Conservation (phyloP, 352 stramenopile genomes). For the Chrysophaeum taylorii region DNA sequence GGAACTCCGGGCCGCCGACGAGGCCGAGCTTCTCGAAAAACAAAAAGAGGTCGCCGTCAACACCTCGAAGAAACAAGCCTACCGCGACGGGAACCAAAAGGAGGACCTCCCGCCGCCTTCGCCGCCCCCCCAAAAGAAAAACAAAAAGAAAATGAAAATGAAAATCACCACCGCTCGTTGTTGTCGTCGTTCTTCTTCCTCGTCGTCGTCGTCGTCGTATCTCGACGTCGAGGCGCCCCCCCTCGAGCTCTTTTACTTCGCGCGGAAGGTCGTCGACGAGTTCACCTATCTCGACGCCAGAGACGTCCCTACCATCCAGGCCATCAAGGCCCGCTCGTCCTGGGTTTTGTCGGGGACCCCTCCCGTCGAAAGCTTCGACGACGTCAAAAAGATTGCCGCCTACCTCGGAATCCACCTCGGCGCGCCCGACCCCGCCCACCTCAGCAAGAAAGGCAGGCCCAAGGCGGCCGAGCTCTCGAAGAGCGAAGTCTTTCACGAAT, state of each 20-base stretch:
- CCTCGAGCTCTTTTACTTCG: conserved; percentile 33
- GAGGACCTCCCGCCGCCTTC: background rate
- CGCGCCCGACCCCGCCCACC: conserved; percentile 19
- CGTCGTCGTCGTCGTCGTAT: background rate
- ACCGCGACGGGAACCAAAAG: conserved; percentile 18
- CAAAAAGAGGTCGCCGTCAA: background rate
- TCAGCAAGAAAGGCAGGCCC: conserved; percentile 12
- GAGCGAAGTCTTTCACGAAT: conserved; percentile 28
- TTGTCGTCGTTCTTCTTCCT: no score
- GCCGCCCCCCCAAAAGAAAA: conserved; percentile 17
- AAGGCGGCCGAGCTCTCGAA: conserved; percentile 20
- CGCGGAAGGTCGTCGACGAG: conserved; percentile 35
- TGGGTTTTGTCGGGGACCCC: conserved; percentile 34
- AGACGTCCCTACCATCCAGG: conserved; percentile 26
- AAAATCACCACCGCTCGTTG: conserved; percentile 22
- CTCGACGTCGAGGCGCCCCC: conserved; percentile 27
- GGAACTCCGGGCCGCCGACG: no score
- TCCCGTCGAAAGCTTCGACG: conserved; percentile 30
- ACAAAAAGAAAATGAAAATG: conserved; percentile 23
- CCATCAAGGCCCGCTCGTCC: conserved; percentile 23
- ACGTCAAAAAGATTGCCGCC: conserved; percentile 26
- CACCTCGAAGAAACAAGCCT: conserved; percentile 32
- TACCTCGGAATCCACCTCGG: conserved; percentile 33
- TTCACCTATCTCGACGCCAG: conserved; percentile 31
- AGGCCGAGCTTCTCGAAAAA: no score